These are phyloP conservation scores for Candida alai DNA, from an alignment of 805 yeast species.

Conservation along the genomic window DNA sequence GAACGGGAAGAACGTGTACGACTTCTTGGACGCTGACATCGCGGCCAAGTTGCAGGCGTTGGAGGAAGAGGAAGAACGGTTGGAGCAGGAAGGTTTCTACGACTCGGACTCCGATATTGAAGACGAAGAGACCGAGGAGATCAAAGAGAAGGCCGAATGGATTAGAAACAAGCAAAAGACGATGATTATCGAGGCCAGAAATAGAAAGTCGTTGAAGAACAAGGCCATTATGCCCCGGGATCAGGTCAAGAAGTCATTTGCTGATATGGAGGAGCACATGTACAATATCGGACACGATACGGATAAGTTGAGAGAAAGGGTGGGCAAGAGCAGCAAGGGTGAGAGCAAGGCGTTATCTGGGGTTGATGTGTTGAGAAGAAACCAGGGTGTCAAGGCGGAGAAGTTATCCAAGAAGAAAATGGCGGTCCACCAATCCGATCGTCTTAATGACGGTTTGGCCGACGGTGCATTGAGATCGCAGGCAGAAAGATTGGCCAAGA, in stretches of 20 bases:
- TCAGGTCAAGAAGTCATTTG: conserved; percentile 68
- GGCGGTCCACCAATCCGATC: conserved; percentile 64
- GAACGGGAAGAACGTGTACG: conserved; percentile 95
- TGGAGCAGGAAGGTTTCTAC: conserved; percentile 93
- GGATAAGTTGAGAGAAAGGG: conserved; percentile 43
- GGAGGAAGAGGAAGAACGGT: conserved; percentile 94
- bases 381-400: conserved; percentile 39
- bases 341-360: conserved; percentile 53
- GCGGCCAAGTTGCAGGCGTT: conserved; percentile 88
- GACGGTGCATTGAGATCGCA: conserved; percentile 78
- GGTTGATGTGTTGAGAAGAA: conserved; percentile 71
- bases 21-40: conserved; percentile 94
- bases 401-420: conserved; percentile 43
- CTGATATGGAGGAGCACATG: conserved; percentile 86
- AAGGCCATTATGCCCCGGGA: conserved; percentile 89
- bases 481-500: conserved; percentile 82
- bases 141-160: conserved; percentile 89
- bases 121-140: conserved; percentile 64
- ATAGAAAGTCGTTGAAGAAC: conserved; percentile 82
- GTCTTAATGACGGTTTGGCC: conserved; percentile 80
- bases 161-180: conserved; percentile 91
- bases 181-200: conserved; percentile 86
- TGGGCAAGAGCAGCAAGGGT: conserved; percentile 41
- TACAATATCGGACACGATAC: conserved; percentile 88
- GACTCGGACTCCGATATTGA: conserved; percentile 62